Percentiles rank a stretch among this genome's conserved stretches.
These are phyloP conservation scores for Epichloe coenophiala DNA, from an alignment of 2,329 filamentous ascomycete genomes.

Conservation along the genomic window DNA sequence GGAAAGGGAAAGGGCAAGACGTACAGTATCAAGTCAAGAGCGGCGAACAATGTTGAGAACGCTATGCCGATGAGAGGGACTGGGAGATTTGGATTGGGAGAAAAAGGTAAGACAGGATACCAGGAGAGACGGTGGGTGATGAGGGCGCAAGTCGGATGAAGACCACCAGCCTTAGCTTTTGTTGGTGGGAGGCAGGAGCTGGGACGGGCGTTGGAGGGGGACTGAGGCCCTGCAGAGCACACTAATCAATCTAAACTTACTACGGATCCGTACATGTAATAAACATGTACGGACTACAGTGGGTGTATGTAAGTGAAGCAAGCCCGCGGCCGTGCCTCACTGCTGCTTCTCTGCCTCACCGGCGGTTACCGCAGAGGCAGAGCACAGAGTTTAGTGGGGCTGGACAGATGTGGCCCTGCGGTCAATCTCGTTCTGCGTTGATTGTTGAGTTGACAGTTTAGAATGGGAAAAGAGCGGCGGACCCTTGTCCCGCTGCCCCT, in stretches of 20 bases:
- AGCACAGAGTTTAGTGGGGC: too few species aligned
- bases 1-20: not conserved
- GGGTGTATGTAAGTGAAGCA: too few species aligned
- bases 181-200: not conserved
- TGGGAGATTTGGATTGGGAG: not conserved
- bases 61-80: not conserved
- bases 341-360: too few species aligned
- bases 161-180: conserved; percentile 1
- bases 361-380: too few species aligned
- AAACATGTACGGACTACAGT: too few species aligned
- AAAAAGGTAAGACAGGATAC: not conserved
- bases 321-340: too few species aligned
- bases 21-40: not conserved
- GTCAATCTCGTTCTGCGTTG: not conserved
- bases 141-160: not conserved
- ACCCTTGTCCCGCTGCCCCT: not conserved
- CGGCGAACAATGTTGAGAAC: not conserved
- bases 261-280: too few species aligned
- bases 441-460: conserved; percentile 4
- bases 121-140: not conserved
- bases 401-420: too few species aligned
- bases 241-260: not conserved
- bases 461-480: not conserved
- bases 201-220: not conserved
- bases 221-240: not conserved